Percentiles rank a stretch among this genome's conserved stretches.
phyloP scores from a whole-genome alignment of 768 basidiomycete genomes.

The Russula compacta region DNA sequence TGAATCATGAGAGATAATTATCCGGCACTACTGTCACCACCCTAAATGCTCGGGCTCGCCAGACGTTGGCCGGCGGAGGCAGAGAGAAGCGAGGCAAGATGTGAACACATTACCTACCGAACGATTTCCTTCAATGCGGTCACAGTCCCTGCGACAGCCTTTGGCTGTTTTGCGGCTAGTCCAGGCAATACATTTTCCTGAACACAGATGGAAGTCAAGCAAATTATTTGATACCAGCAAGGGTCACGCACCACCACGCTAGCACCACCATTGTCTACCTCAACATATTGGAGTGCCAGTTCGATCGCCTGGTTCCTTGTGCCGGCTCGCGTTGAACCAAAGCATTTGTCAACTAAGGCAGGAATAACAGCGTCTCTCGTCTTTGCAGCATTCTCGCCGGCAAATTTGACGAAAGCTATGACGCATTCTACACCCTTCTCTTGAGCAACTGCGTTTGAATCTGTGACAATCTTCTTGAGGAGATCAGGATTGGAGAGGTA shows the following conservation, averaged over 20 bases:
- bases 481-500: conserved; percentile 71
- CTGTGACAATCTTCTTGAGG: conserved; percentile 80
- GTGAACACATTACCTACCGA: conserved; percentile 42
- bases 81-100: neutral
- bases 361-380: conserved; percentile 76
- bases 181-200: conserved; percentile 69
- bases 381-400: conserved; percentile 80
- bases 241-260: conserved; percentile 75
- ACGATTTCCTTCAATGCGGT: conserved; percentile 74
- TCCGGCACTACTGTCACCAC: neutral
- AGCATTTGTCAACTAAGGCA: conserved; percentile 92
- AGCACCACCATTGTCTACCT: conserved; percentile 83
- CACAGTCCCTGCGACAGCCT: conserved; percentile 76
- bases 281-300: conserved; percentile 80
- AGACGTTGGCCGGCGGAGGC: neutral
- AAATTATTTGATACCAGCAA: conserved; percentile 15
- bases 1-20: neutral
- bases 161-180: conserved; percentile 87
- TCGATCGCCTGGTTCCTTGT: conserved; percentile 86
- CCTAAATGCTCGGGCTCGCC: neutral
- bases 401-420: conserved; percentile 77
- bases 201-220: neutral
- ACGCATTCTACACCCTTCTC: conserved; percentile 94
- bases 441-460: conserved; percentile 94
- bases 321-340: conserved; percentile 83